These are phyloP conservation scores for Erodium maritimum DNA, from an alignment of 345 rosid species.

Conservation along the genomic window DNA sequence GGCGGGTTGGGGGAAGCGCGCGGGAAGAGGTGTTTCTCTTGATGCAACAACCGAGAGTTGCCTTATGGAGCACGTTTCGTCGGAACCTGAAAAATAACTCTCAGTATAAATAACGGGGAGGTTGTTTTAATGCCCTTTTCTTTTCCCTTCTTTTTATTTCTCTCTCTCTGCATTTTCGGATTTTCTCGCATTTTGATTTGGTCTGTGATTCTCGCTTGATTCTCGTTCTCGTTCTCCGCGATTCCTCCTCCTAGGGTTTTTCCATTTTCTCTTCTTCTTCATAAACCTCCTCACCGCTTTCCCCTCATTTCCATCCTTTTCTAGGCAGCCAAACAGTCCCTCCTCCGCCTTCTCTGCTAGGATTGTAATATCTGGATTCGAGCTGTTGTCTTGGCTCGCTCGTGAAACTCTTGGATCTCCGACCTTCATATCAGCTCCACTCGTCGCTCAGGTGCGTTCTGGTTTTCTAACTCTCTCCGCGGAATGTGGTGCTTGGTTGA, in stretches of 20 bases:
- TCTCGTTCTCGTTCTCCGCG: not conserved
- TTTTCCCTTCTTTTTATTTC: not conserved
- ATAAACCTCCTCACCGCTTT: not conserved
- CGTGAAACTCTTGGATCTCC: not conserved
- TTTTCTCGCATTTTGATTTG: not conserved
- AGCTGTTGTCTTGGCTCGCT: not conserved
- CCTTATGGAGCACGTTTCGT: not conserved
- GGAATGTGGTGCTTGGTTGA: not conserved
- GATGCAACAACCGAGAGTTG: not conserved
- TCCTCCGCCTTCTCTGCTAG: not conserved
- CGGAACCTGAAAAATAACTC: not conserved
- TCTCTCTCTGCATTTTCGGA: not conserved
- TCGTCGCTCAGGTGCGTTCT: not conserved
- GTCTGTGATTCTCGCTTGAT: not conserved
- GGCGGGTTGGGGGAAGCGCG: too few relatives aligned
- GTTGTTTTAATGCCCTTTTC: not conserved
- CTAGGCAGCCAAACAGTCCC: not conserved
- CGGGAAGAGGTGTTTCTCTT: not conserved
- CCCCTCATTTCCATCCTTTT: not conserved
- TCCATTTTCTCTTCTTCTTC: not conserved
- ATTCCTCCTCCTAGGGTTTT: not conserved
- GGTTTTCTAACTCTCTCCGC: not conserved
- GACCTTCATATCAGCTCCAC: not conserved
- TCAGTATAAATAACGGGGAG: not conserved
- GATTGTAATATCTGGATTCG: too few relatives aligned